Percentiles rank a stretch among this genome's conserved stretches.
phyloP scores from a whole-genome alignment of 345 rosid species.

The Adansonia digitata region DNA sequence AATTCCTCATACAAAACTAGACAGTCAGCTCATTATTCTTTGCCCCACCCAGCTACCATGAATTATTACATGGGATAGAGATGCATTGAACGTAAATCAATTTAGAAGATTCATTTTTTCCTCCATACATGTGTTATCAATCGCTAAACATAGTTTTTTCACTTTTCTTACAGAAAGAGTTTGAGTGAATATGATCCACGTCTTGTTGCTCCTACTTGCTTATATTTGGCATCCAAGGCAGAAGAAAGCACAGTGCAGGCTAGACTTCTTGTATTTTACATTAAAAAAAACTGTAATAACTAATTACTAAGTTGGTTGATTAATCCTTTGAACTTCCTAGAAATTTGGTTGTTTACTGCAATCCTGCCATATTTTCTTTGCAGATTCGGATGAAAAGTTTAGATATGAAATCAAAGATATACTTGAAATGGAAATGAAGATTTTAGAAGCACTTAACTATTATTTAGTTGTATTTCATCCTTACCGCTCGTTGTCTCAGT shows the following conservation, averaged over 20 bases:
- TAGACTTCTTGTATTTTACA: constrained; percentile 63
- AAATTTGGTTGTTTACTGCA: constrained; percentile 16
- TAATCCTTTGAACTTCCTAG: not conserved
- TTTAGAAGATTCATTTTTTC: not conserved
- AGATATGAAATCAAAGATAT: constrained; percentile 82
- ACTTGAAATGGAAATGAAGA: constrained; percentile 97
- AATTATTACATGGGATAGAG: not conserved
- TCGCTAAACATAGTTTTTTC: constrained; percentile 13
- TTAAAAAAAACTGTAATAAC: constrained; percentile 58
- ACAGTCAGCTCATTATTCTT: not conserved
- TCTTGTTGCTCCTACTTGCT: constrained; percentile 90
- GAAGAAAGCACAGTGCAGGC: constrained; percentile 98
- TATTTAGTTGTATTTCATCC: constrained; percentile 95
- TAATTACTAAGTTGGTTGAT: constrained; percentile 16
- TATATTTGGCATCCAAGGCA: constrained; percentile 95
- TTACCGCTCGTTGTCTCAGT: constrained; percentile 80
- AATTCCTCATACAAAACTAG: not conserved
- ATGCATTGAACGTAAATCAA: not conserved
- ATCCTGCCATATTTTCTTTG: constrained; percentile 18
- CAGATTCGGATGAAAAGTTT: constrained; percentile 81
- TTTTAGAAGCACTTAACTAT: constrained; percentile 87
- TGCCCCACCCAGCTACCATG: not conserved
- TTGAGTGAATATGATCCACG: constrained; percentile 91
- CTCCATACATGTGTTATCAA: not conserved
- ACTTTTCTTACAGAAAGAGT: constrained; percentile 57